Percentiles rank a stretch among this genome's conserved stretches.
These are phyloP conservation scores for Raddia distichophylla DNA, from an alignment of 176 grass and related monocot genomes.

Conservation along the genomic window DNA sequence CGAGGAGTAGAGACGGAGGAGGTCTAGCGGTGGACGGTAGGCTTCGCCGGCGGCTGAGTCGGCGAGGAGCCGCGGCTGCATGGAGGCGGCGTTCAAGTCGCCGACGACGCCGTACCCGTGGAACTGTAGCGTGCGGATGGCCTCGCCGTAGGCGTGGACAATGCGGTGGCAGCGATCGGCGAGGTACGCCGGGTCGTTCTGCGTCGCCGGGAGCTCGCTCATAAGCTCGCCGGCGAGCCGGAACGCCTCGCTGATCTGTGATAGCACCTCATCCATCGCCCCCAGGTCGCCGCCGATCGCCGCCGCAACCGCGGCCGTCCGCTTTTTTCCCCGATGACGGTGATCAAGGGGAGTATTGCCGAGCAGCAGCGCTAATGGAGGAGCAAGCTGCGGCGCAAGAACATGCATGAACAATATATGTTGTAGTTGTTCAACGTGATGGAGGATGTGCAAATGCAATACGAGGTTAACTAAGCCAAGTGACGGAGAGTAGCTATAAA, in stretches of 20 bases:
- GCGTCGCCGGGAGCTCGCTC: constrained; percentile 37
- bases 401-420: constrained; percentile 28
- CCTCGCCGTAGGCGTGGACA: constrained; percentile 34
- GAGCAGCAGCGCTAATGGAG: background rate
- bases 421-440: background rate
- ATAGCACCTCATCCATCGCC: constrained; percentile 47
- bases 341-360: background rate
- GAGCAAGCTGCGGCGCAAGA: constrained; percentile 12
- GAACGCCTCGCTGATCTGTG: constrained; percentile 40
- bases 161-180: constrained; percentile 41
- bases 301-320: too few species aligned
- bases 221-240: constrained; percentile 43
- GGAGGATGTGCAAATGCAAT: background rate
- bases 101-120: background rate
- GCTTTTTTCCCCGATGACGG: background rate
- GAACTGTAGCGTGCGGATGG: constrained; percentile 21
- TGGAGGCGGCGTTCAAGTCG: background rate
- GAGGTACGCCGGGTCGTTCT: constrained; percentile 46
- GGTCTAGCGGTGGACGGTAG: constrained; percentile 1
- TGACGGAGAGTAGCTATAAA: background rate
- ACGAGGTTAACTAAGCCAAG: background rate
- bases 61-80: background rate
- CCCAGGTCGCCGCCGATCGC: background rate
- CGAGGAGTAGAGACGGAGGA: constrained; percentile 4
- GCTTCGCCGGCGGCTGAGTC: background rate